phyloP scores from a whole-genome alignment of 495 filamentous ascomycete genomes.

The Penicillium silybi region DNA sequence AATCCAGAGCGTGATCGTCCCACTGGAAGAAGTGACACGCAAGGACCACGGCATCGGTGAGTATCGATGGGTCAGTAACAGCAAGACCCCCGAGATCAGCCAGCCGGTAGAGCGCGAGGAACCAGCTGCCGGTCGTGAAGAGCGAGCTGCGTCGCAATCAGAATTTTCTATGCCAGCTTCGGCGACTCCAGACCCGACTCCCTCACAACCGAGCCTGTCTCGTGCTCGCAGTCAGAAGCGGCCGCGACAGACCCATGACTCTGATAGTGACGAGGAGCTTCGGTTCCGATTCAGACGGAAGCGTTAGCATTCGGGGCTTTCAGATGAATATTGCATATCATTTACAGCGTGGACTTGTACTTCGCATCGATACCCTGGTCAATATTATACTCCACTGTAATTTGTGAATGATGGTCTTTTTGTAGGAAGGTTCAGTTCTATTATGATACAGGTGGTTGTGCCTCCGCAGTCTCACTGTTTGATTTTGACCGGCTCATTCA shows the following conservation, averaged over 20 bases:
- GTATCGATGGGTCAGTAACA: slow-evolving; percentile 62
- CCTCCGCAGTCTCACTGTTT: neutral
- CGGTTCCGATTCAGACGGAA: slow-evolving; percentile 58
- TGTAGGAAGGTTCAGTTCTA: neutral
- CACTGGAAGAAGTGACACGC: slow-evolving; percentile 71
- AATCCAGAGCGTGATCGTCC: slow-evolving; percentile 65
- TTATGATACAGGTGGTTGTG: neutral
- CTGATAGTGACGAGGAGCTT: slow-evolving; percentile 50
- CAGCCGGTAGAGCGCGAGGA: slow-evolving; percentile 15
- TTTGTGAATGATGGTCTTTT: neutral
- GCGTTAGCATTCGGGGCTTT: slow-evolving; percentile 20
- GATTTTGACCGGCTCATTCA: neutral
- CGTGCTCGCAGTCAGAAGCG: slow-evolving; percentile 39
- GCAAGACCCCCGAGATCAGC: slow-evolving; percentile 20
- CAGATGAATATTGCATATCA: neutral
- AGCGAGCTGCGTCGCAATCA: slow-evolving; percentile 4
- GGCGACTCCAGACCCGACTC: slow-evolving; percentile 15
- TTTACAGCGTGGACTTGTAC: slow-evolving; percentile 3
- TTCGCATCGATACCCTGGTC: slow-evolving; percentile 20
- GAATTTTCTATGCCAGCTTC: slow-evolving; percentile 9
- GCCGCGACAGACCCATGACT: slow-evolving; percentile 31
- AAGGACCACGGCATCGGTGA: slow-evolving; percentile 84
- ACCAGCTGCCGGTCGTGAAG: slow-evolving; percentile 1
- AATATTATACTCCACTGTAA: neutral
- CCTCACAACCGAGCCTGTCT: slow-evolving; percentile 6